These are phyloP conservation scores for Elongisporangium undulatum DNA, from an alignment of 352 stramenopile species.

Conservation along the genomic window DNA sequence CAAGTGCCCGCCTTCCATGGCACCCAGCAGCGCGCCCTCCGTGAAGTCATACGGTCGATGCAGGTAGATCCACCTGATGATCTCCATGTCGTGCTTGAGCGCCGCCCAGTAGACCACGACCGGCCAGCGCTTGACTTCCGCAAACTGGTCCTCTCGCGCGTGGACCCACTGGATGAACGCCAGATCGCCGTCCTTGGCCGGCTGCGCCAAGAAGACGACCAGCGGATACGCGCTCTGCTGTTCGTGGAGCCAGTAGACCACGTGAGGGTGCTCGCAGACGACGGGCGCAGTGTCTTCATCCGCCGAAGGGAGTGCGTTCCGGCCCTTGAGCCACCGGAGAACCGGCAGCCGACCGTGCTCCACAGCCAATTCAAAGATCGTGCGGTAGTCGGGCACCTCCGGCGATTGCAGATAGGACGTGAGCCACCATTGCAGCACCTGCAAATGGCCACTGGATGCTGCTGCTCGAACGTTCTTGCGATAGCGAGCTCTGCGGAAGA, in stretches of 20 bases:
- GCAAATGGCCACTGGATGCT: neutral
- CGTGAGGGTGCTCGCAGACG: neutral
- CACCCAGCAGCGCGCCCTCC: neutral
- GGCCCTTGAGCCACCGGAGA: neutral
- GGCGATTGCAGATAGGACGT: neutral
- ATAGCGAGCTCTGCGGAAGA: neutral
- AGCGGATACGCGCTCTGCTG: neutral
- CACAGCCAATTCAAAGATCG: neutral
- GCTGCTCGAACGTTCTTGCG: neutral
- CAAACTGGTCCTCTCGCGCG: neutral
- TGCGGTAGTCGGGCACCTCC: neutral
- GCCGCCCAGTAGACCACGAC: neutral
- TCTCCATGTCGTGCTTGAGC: neutral
- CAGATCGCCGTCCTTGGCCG: neutral
- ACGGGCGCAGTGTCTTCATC: neutral
- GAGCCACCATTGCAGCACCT: neutral
- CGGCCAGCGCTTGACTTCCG: neutral
- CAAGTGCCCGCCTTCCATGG: neutral
- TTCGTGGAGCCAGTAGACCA: neutral
- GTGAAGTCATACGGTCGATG: neutral
- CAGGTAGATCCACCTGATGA: neutral
- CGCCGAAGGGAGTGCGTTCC: neutral
- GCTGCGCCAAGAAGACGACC: neutral
- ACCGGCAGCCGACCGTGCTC: neutral
- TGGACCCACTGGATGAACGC: neutral